Evolutionary conservation across 441 rosid genomes (phyloP).

Genomic region (Pelargonium citronellum): DNA sequence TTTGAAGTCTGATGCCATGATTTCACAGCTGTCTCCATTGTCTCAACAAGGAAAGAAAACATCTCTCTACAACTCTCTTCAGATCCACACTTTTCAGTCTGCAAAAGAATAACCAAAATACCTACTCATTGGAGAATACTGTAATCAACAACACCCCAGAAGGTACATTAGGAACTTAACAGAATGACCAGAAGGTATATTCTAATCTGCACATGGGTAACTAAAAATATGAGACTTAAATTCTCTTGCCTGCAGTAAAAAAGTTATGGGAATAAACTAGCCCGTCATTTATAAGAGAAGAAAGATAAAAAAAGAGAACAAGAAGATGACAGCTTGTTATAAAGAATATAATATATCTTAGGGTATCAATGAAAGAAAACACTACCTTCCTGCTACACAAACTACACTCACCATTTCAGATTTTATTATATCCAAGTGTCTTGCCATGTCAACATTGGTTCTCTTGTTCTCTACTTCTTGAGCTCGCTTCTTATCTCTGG

Average conservation of each 20-base stretch:
- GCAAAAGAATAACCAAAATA: conserved; percentile 28
- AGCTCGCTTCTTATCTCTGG: conserved; percentile 71
- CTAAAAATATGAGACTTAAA: not conserved
- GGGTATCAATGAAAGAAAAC: conserved; percentile 4
- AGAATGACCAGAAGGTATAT: not conserved
- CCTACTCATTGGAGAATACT: not conserved
- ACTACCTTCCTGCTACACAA: conserved; percentile 6
- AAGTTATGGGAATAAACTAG: not conserved
- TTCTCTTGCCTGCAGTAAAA: conserved; percentile 1
- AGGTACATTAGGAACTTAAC: too few relatives aligned
- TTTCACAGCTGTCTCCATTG: conserved; percentile 73
- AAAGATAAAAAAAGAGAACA: not conserved
- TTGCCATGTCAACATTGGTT: conserved; percentile 66
- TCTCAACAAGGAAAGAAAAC: conserved; percentile 62
- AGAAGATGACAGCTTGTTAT: not conserved
- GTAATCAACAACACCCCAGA: conserved; percentile 10
- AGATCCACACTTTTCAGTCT: conserved; percentile 60
- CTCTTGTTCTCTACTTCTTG: conserved; percentile 76
- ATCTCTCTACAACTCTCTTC: conserved; percentile 51
- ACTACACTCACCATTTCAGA: conserved; percentile 62
- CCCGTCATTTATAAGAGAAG: not conserved
- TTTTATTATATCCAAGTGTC: conserved; percentile 63
- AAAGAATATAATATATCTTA: not conserved
- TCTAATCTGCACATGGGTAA: not conserved
- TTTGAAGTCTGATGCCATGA: conserved; percentile 80